phyloP scores from a whole-genome alignment of 1,284 basidiomycete species.

The Cutaneotrichosporon mucoides region DNA sequence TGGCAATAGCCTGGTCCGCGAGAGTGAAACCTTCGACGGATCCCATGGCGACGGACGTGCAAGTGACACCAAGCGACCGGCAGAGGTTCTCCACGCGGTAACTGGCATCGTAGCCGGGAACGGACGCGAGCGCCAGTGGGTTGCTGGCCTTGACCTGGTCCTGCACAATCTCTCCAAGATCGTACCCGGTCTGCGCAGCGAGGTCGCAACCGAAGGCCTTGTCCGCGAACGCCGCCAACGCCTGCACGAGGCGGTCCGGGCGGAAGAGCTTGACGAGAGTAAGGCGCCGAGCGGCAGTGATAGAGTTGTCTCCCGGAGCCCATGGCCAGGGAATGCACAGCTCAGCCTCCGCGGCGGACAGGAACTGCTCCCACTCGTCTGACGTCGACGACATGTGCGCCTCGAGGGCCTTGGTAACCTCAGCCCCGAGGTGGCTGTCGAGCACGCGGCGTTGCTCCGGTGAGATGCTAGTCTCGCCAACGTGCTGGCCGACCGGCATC shows the following conservation, averaged over 20 bases:
- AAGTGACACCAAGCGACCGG: conserved; percentile 67
- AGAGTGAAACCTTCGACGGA: conserved; percentile 92
- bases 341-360: conserved; percentile 69
- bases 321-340: conserved; percentile 68
- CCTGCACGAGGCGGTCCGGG: conserved; percentile 38
- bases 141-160: conserved; percentile 74
- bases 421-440: conserved; percentile 26
- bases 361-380: conserved; percentile 71
- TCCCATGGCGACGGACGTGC: conserved; percentile 94
- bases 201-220: conserved; percentile 40
- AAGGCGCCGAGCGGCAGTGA: conserved; percentile 32
- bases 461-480: conserved; percentile 15
- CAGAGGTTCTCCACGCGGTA: conserved; percentile 89
- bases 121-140: conserved; percentile 84
- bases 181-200: conserved; percentile 42
- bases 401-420: conserved; percentile 64
- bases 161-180: conserved; percentile 69
- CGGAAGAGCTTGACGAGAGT: conserved; percentile 43
- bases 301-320: conserved; percentile 47
- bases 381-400: conserved; percentile 63
- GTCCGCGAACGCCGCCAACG: conserved; percentile 34
- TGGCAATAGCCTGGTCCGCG: conserved; percentile 88
- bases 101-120: conserved; percentile 94
- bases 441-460: conserved; percentile 32
- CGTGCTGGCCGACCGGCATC: conserved; percentile 46